phyloP scores from a whole-genome alignment of 495 filamentous ascomycete species.

The Tetracladium setigerum region DNA sequence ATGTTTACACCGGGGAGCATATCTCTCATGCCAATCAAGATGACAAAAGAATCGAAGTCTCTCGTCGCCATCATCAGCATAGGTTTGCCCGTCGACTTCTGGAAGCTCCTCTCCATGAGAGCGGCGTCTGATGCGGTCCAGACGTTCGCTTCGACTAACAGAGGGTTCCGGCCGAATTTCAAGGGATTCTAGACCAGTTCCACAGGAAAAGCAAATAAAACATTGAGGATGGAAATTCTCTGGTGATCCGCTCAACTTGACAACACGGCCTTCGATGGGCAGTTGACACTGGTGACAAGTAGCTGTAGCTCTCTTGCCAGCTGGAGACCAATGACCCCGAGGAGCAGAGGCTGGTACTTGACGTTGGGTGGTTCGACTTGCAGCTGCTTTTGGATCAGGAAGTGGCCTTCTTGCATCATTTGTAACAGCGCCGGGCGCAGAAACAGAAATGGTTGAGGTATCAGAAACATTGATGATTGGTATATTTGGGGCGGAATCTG shows the following conservation, averaged over 20 bases:
- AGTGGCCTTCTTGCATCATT: conserved; percentile 32
- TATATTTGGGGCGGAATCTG: conserved; percentile 30
- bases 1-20: conserved; percentile 86
- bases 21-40: conserved; percentile 94
- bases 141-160: conserved; percentile 54
- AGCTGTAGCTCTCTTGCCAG: conserved; percentile 58
- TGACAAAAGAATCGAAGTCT: conserved; percentile 88
- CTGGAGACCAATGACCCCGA: conserved; percentile 32
- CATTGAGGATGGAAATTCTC: conserved; percentile 89
- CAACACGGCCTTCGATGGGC: conserved; percentile 82
- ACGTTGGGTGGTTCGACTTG: conserved; percentile 23
- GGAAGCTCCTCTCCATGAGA: conserved; percentile 50
- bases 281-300: conserved; percentile 76
- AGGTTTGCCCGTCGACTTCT: conserved; percentile 48
- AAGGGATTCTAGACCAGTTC: conserved; percentile 82
- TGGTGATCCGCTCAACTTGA: conserved; percentile 59
- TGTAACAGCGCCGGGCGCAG: conserved; percentile 10
- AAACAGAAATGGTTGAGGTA: conserved; percentile 24
- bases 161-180: conserved; percentile 93
- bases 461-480: conserved; percentile 41
- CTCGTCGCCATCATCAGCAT: conserved; percentile 58
- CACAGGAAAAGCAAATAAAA: conserved; percentile 84
- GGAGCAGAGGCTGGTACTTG: conserved; percentile 13
- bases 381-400: conserved; percentile 22
- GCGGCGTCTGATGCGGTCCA: conserved; percentile 57